phyloP scores from a whole-genome alignment of 2,329 filamentous ascomycete species.

The Hortaea werneckii region DNA sequence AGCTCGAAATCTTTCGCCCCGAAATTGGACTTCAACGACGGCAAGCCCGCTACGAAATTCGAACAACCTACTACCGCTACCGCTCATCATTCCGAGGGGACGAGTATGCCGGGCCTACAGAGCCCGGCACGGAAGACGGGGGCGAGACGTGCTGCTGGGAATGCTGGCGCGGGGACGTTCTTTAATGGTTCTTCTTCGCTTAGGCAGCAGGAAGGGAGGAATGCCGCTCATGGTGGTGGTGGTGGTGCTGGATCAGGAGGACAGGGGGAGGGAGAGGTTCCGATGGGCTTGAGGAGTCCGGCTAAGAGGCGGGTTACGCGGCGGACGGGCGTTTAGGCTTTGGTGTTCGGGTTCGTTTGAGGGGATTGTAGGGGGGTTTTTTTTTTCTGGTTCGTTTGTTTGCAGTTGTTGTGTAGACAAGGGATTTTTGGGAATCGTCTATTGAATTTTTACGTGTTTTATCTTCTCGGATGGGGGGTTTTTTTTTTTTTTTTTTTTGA shows the following conservation, averaged over 20 bases:
- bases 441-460: no score
- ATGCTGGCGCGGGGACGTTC: background rate
- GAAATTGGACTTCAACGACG: slow-evolving; percentile 15
- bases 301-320: slow-evolving; percentile 17
- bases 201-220: background rate
- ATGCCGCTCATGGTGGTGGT: background rate
- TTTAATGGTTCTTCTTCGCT: background rate
- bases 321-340: background rate
- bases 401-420: no score
- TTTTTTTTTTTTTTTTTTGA: background rate
- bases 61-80: background rate
- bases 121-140: slow-evolving; percentile 22
- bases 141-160: slow-evolving; percentile 18
- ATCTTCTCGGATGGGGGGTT: background rate
- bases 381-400: no score
- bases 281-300: slow-evolving; percentile 12
- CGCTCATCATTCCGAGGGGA: background rate
- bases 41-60: background rate
- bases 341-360: background rate
- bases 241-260: background rate
- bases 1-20: slow-evolving; percentile 11
- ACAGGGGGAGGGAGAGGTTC: background rate
- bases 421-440: no score
- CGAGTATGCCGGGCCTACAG: background rate
- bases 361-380: background rate